These are phyloP conservation scores for Rhodotorula toruloides DNA, from an alignment of 768 basidiomycete species.

Conservation along the genomic window DNA sequence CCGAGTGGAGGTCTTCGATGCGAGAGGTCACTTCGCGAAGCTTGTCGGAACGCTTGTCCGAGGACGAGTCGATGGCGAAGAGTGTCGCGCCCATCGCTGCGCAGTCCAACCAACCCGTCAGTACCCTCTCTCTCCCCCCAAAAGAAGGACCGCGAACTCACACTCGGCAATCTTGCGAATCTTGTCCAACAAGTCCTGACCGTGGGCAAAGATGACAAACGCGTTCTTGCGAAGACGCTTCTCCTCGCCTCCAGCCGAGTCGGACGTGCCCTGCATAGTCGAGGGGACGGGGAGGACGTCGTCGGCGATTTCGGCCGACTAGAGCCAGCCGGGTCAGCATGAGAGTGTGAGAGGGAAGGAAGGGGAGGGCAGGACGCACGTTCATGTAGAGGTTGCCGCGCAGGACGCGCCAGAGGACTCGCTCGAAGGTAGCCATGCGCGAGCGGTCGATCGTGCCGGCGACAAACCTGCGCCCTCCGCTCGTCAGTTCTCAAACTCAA, in stretches of 20 bases:
- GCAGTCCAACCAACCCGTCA: no score
- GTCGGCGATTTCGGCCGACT: constrained; percentile 82
- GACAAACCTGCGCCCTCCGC: constrained; percentile 69
- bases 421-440: constrained; percentile 87
- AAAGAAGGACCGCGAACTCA: neutral
- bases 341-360: neutral
- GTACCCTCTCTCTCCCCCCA: no score
- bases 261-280: constrained; percentile 52
- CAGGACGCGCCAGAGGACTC: constrained; percentile 94
- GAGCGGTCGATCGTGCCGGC: constrained; percentile 92
- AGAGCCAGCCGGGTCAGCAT: neutral
- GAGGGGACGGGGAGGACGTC: constrained; percentile 79
- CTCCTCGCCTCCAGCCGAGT: constrained; percentile 45
- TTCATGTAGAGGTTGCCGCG: constrained; percentile 99
- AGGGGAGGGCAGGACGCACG: constrained; percentile 42
- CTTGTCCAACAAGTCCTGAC: constrained; percentile 83
- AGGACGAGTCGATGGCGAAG: constrained; percentile 91
- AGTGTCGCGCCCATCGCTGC: constrained; percentile 87
- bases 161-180: constrained; percentile 95
- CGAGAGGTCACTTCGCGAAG: constrained; percentile 80
- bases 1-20: constrained; percentile 82
- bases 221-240: constrained; percentile 86
- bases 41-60: constrained; percentile 83
- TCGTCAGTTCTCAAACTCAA: neutral
- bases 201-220: constrained; percentile 97